Percentiles rank a stretch among this genome's conserved stretches.
Evolutionary conservation across 1,139 yeast species (phyloP).

Genomic region (Nadsonia commutata): DNA sequence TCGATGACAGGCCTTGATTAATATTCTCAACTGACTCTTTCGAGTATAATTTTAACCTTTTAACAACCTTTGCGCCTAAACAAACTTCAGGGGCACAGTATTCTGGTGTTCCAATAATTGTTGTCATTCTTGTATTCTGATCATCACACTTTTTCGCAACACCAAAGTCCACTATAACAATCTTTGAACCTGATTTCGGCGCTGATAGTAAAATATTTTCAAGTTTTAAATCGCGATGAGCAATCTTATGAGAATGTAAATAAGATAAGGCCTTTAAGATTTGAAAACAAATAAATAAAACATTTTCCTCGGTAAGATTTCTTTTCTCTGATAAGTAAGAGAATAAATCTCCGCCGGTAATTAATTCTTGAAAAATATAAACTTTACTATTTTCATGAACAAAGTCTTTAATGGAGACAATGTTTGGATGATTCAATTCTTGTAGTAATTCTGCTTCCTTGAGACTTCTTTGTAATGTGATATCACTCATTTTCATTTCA

Average conservation of each 20-base stretch:
- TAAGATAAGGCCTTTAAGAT: constrained; percentile 55
- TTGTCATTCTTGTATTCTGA: constrained; percentile 41
- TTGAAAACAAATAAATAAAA: constrained; percentile 30
- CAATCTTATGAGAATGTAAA: constrained; percentile 49
- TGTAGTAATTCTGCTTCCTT: background rate
- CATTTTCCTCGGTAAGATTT: background rate
- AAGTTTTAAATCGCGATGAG: constrained; percentile 79
- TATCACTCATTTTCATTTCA: background rate
- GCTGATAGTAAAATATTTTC: constrained; percentile 50
- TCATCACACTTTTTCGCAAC: constrained; percentile 57
- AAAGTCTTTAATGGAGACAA: background rate
- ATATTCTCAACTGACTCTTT: too few species aligned
- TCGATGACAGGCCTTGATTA: background rate
- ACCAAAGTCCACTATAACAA: constrained; percentile 87
- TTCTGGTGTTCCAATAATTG: constrained; percentile 91
- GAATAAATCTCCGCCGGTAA: background rate
- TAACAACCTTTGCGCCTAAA: background rate
- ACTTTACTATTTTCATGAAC: background rate
- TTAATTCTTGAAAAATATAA: background rate
- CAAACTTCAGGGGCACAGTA: constrained; percentile 71
- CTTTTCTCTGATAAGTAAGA: background rate
- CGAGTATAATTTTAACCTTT: too few species aligned
- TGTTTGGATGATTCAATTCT: background rate
- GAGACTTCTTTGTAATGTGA: background rate
- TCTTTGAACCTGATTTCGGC: constrained; percentile 45